Percentiles rank a stretch among this genome's conserved stretches.
Conservation (phyloP, 2,329 filamentous ascomycete species). For the Delphinella strobiligena region DNA sequence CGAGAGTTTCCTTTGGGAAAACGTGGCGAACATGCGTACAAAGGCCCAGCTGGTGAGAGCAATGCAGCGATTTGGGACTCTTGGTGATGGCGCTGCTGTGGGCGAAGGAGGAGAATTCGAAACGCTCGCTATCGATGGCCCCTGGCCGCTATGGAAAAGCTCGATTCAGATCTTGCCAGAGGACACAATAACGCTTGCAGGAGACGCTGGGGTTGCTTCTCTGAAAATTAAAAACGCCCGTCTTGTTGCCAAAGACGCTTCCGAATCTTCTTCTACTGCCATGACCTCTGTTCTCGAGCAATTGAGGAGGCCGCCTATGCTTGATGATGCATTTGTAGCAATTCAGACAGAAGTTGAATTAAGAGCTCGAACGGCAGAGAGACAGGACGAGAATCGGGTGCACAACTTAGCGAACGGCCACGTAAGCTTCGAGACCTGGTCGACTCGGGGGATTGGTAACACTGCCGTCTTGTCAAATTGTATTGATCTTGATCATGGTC, state of each 20-base stretch:
- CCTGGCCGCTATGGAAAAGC: constrained; percentile 57
- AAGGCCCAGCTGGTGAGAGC: constrained; percentile 39
- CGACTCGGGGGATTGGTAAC: background rate
- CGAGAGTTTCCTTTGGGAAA: constrained; percentile 66
- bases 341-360: constrained; percentile 17
- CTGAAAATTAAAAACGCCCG: constrained; percentile 49
- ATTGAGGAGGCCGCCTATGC: constrained; percentile 49
- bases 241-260: constrained; percentile 38
- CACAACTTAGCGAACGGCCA: too few species aligned
- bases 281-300: constrained; percentile 8
- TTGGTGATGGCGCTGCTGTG: constrained; percentile 56
- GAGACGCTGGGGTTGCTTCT: constrained; percentile 69
- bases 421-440: too few species aligned
- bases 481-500: constrained; percentile 23
- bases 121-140: constrained; percentile 77
- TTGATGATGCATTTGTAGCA: constrained; percentile 51
- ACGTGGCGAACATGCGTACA: constrained; percentile 50
- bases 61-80: constrained; percentile 55
- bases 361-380: background rate
- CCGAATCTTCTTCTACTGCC: background rate
- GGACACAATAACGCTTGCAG: constrained; percentile 43
- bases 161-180: constrained; percentile 50
- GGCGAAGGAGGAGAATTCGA: constrained; percentile 96
- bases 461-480: constrained; percentile 17
- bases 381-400: too few species aligned